Base-by-base conservation (phyloP, 225 moss, liverwort and hornwort species). In the Sphagnum tenellum region DNA sequence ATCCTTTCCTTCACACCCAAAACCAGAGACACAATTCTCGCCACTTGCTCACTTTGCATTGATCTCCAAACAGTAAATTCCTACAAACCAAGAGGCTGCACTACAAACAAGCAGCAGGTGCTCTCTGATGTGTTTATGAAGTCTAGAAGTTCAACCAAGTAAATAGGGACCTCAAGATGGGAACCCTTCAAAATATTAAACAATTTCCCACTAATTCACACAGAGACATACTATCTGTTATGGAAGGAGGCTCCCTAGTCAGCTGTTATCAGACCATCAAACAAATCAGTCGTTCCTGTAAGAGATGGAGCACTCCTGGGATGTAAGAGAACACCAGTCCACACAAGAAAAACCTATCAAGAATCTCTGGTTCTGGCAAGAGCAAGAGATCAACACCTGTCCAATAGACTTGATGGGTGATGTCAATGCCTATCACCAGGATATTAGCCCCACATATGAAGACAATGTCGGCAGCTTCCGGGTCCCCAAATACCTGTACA, bases 381-480 rank as follows among this genome's bases (percentile, higher is more conserved):
- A 8, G n/a, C 50, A 14, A 61, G 52, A 62, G 45, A 9, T 50
- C 46, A 14, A 57, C 46, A 98, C 93, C 93, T 72, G 89, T 87
- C 77, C 90, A 78, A 70, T 76, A 83, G 45, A 93, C 90, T 70
- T 89, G 90, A 64, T 91, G 93, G 14, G 98, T 93, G 68, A 98
- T 84, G 72, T 98, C 91, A 67, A 93, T 83, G 55, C 93, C 98
- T 56, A 93, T 66, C 46, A 88, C 81, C 64, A 86, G 59, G 63
- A 93, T 89, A 69, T 93, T 78, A 66, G 90, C 98, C 72, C 98
- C 98, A 78, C 85, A 90, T 50, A 87, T 89, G 66, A 93, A 86
- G 8, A 98, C 98, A 63, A 91, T 78, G 70, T 93, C 98, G 11
- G 93, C 98, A 64, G 98, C 93, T 84, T 87, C 90, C 54, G 98